Percentiles rank a stretch among this genome's conserved stretches.
Evolutionary conservation across 129 eudicot species (phyloP).

Genomic region (Centaurea solstitialis): DNA sequence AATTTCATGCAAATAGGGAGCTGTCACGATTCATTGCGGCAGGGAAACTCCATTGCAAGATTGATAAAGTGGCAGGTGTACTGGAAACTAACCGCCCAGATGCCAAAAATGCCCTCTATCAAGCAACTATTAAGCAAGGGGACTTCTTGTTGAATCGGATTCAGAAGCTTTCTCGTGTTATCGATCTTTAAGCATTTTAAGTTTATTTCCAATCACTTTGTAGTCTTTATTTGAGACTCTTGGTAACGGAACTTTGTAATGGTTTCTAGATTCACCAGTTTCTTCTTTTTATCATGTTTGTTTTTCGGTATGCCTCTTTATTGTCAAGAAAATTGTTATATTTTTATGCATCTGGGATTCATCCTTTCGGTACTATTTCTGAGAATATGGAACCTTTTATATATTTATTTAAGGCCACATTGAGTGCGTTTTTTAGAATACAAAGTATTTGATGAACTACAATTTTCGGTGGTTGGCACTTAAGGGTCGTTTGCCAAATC

Average conservation of each 20-base stretch:
- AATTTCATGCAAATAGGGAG: slow-evolving; percentile 52
- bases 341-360: neutral
- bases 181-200: slow-evolving; percentile 63
- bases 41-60: slow-evolving; percentile 97
- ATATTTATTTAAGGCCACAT: neutral
- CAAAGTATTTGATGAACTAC: neutral
- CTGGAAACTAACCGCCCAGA: slow-evolving; percentile 95
- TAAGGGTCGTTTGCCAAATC: too few species aligned
- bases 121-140: slow-evolving; percentile 95
- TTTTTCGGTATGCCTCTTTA: slow-evolving; percentile 1
- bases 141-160: slow-evolving; percentile 88
- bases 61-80: slow-evolving; percentile 95
- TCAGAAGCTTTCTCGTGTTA: slow-evolving; percentile 95
- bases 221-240: neutral
- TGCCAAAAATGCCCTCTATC: slow-evolving; percentile 97
- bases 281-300: slow-evolving; percentile 19
- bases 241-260: slow-evolving; percentile 11
- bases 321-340: slow-evolving; percentile 6
- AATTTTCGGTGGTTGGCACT: neutral
- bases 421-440: neutral
- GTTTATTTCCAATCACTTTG: neutral
- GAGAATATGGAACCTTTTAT: neutral
- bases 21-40: slow-evolving; percentile 95
- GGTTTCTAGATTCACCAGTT: neutral
- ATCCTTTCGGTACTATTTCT: neutral